These are phyloP conservation scores for Nemophila menziesii DNA, from an alignment of 257 asterid species.

Conservation along the genomic window DNA sequence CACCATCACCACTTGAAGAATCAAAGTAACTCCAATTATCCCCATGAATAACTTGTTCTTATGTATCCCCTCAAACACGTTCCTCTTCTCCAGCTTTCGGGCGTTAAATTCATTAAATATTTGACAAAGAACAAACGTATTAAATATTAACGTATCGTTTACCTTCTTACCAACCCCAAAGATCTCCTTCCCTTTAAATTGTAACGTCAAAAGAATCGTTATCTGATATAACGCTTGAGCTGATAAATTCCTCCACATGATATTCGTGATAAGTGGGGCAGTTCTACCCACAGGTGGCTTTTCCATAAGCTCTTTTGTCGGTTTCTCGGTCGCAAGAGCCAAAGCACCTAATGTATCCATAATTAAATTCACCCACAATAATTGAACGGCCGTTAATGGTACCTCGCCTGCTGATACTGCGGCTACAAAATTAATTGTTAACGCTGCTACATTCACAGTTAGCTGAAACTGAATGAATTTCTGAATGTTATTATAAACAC, in stretches of 20 bases:
- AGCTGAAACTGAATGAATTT: slow-evolving; percentile 65
- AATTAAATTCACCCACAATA: slow-evolving; percentile 35
- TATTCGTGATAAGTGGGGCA: slow-evolving; percentile 30
- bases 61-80: slow-evolving; percentile 41
- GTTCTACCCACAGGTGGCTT: slow-evolving; percentile 33
- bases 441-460: slow-evolving; percentile 43
- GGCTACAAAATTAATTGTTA: slow-evolving; percentile 43
- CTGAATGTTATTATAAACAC: slow-evolving; percentile 54
- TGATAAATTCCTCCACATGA: slow-evolving; percentile 43
- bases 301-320: slow-evolving; percentile 29
- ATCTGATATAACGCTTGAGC: slow-evolving; percentile 35
- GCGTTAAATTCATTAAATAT: slow-evolving; percentile 55
- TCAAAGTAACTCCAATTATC: slow-evolving; percentile 35
- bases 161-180: slow-evolving; percentile 19
- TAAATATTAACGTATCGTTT: slow-evolving; percentile 43
- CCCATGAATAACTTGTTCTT: slow-evolving; percentile 43
- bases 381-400: slow-evolving; percentile 59
- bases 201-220: slow-evolving; percentile 20
- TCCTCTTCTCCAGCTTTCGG: slow-evolving; percentile 42
- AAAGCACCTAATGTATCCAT: slow-evolving; percentile 43
- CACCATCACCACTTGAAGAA: slow-evolving; percentile 55
- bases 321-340: slow-evolving; percentile 42
- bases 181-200: slow-evolving; percentile 27
- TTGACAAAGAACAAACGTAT: slow-evolving; percentile 48
- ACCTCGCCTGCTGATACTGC: slow-evolving; percentile 52